Evolutionary conservation across 1,284 basidiomycete genomes (phyloP), one percentile per base, ranked within the genome.

Genomic region (Exobasidium rhododendri): DNA sequence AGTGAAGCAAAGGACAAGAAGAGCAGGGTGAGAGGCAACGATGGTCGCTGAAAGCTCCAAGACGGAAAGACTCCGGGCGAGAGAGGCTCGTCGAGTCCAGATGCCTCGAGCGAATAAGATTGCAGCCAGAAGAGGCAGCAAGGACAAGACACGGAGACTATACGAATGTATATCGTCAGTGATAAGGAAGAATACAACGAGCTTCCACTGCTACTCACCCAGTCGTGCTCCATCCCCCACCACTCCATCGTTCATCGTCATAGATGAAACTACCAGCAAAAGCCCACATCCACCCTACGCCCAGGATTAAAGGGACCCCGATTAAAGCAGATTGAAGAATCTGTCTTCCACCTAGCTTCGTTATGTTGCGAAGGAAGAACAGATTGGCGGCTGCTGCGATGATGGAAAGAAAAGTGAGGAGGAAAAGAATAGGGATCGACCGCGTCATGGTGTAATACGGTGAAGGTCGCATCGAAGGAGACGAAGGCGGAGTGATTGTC

Each of bases 231-330:
- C 89, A 90, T 84, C 87, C 89, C 10, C 88, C 88, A 20, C 81
- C 80, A 30, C 86, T 86, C 62, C 86, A 86, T 30, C 83, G 82
- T 61, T 86, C 84, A 13, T 83, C 85, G 65, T 89, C 87, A 83
- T 88, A 89, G 83, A 92, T 89, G 73, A 94, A 94, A 75, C 90
- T 92, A 30, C 90, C 92, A 6, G 88, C 85, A 71, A 94, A 90
- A 1, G 91, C 90, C 88, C 91, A 93, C 59, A 91, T 81, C 17
- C 91, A 87, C 55, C 89, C 91, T 50, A 92, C 82, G 70, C 90
- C 86, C 30, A 94, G 83, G 0, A 89, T 88, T 47, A 87, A 85
- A 14, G 92, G 92, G 31, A 93, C 61, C 26, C 59, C 73, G 50
- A 74, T 63, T 17, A 76, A 61, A 28, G 64, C 67, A 2, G 59